Base-by-base conservation (phyloP, 768 basidiomycete genomes). In the Kwoniella dendrophila region DNA sequence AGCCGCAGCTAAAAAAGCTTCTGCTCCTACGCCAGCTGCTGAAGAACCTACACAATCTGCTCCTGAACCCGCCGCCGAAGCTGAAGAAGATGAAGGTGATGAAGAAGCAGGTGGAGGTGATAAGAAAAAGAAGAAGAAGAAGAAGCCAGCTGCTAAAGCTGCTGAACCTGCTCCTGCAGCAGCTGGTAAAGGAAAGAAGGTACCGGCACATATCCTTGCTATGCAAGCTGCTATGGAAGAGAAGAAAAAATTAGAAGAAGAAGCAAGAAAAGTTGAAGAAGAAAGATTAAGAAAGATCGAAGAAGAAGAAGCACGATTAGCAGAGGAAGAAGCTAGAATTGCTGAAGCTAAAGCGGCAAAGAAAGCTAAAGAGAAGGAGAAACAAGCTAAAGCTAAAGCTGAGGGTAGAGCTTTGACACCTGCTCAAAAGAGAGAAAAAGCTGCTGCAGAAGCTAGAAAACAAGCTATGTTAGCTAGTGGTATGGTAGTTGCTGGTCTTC, bases 401-500 rank as follows among this genome's bases (percentile, higher is more conserved):
- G 94, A 98, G 81, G 96, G 96, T 24, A 86, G 89, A 47, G 81
- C 95, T 26, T 83, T 98, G 51, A 98, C 95, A n/a, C 93, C 95
- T 79, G 96, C 94, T 80, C 94, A 98, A 78, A 95, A 92, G 79
- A 89, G 91, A 73, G 94, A 97, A 77, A 87, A 85, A 69, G 90
- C 89, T 22, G 89, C 75, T 67, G 93, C 92, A 2, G 94, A 97
- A 78, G 86, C 91, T 30, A 87, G 93, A 58, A 90, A 87, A 75
- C 86, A 95, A 75, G 94, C 95, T 1, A 84, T 98, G 54, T 83
- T 98, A 51, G 88, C 90, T 20, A 89, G 90, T 34, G 93, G 69
- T n/a, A 89, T 89, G 49, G 87, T 88, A 69, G 89, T 99, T 62
- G 93, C 94, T 71, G 96, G 91, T 63, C 82, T 98, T 20, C 88